These are phyloP conservation scores for Liriodendron chinense DNA, from an alignment of 164 flowering plant genomes.

Conservation along the genomic window DNA sequence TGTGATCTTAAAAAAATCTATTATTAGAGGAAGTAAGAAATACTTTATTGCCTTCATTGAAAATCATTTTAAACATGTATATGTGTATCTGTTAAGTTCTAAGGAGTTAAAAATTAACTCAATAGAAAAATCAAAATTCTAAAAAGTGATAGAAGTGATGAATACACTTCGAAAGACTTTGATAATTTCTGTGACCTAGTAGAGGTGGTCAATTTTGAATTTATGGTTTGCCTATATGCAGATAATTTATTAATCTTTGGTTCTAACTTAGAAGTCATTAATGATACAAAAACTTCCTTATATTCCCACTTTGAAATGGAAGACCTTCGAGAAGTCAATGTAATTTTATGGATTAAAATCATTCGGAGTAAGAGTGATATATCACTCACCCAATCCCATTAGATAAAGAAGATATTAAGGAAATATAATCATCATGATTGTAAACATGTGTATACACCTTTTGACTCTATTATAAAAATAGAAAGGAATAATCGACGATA, in stretches of 20 bases:
- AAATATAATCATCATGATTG: not conserved
- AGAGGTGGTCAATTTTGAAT: not conserved
- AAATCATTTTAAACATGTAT: too few relatives aligned
- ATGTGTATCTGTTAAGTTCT: too few relatives aligned
- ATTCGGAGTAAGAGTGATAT: not conserved
- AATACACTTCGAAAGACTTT: too few relatives aligned
- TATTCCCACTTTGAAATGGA: not conserved
- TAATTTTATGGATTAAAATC: not conserved
- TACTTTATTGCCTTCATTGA: too few relatives aligned
- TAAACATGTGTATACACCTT: not conserved
- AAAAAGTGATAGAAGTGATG: too few relatives aligned
- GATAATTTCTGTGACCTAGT: too few relatives aligned
- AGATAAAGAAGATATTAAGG: not conserved
- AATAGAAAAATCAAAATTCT: too few relatives aligned
- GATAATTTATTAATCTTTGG: not conserved
- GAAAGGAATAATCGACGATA: not conserved
- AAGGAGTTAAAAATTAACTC: too few relatives aligned
- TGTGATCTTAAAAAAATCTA: too few relatives aligned
- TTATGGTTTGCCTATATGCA: not conserved
- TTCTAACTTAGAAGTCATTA: not conserved
- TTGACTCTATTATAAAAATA: not conserved
- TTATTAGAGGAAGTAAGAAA: too few relatives aligned
- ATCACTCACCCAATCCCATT: not conserved
- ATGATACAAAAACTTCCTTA: not conserved
- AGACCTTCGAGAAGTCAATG: not conserved